Conservation (phyloP, 2,329 filamentous ascomycete species). For the Aureobasidium melanogenum region DNA sequence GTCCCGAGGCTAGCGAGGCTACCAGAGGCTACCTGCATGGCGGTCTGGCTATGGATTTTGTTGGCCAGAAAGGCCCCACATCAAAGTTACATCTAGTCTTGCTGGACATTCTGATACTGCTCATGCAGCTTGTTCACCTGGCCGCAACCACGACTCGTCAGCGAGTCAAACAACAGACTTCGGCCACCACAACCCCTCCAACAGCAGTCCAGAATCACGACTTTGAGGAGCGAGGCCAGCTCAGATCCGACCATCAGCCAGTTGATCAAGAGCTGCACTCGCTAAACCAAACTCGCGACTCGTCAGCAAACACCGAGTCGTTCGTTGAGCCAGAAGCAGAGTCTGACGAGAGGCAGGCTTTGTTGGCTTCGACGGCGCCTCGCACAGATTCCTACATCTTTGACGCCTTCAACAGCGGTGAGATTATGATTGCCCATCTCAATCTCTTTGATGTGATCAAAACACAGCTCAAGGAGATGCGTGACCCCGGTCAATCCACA, state of each 20-base stretch:
- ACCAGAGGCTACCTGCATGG: conserved; percentile 51
- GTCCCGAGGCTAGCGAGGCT: conserved; percentile 37
- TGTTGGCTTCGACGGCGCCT: conserved; percentile 15
- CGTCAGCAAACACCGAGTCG: neutral
- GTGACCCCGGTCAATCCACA: conserved; percentile 20
- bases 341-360: conserved; percentile 3
- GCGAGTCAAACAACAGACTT: conserved; percentile 33
- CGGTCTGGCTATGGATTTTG: conserved; percentile 55
- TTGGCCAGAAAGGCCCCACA: conserved; percentile 51
- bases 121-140: conserved; percentile 50
- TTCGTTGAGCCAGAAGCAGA: conserved; percentile 10
- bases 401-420: conserved; percentile 38
- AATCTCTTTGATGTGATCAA: conserved; percentile 32
- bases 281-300: conserved; percentile 19
- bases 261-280: conserved; percentile 35
- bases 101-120: conserved; percentile 46
- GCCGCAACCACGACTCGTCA: conserved; percentile 45
- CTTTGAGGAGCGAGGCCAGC: conserved; percentile 47
- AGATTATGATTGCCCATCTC: conserved; percentile 38
- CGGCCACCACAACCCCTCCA: conserved; percentile 19
- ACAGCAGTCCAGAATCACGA: conserved; percentile 45
- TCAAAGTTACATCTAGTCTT: conserved; percentile 43
- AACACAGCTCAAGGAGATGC: conserved; percentile 33
- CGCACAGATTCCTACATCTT: conserved; percentile 28
- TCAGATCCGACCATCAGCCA: conserved; percentile 24